phyloP scores from a whole-genome alignment of 2,329 filamentous ascomycete genomes.

The Pseudogymnoascus verrucosus region DNA sequence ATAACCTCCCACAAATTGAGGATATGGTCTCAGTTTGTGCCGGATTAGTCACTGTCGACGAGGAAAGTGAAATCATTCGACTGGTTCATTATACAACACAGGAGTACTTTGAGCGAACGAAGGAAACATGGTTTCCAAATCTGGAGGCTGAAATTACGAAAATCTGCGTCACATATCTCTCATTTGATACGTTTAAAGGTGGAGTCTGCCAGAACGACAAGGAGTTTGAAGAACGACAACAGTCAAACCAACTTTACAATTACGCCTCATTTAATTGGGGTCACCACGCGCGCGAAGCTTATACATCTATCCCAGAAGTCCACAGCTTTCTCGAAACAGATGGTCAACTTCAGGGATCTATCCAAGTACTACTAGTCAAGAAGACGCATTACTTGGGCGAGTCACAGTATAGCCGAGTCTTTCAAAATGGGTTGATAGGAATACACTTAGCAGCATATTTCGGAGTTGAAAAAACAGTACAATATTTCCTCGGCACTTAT shows the following conservation, averaged over 20 bases:
- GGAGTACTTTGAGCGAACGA: slow-evolving; percentile 32
- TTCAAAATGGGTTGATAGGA: not conserved
- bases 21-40: slow-evolving; percentile 16
- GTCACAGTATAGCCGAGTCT: not conserved
- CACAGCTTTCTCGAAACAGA: slow-evolving; percentile 9
- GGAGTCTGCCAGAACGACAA: slow-evolving; percentile 13
- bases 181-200: slow-evolving; percentile 24
- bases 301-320: slow-evolving; percentile 9
- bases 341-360: slow-evolving; percentile 9
- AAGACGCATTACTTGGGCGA: not conserved
- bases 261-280: slow-evolving; percentile 17
- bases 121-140: slow-evolving; percentile 11
- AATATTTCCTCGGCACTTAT: not conserved
- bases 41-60: slow-evolving; percentile 20
- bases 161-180: slow-evolving; percentile 23
- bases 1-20: slow-evolving; percentile 16
- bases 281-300: slow-evolving; percentile 15
- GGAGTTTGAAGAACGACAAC: slow-evolving; percentile 10
- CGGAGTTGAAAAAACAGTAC: not conserved
- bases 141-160: slow-evolving; percentile 12
- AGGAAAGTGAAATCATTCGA: slow-evolving; percentile 17
- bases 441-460: slow-evolving; percentile 11
- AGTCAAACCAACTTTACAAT: slow-evolving; percentile 15
- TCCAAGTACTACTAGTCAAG: slow-evolving; percentile 7
- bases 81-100: slow-evolving; percentile 28